Evolutionary conservation across 768 basidiomycete genomes (phyloP).

Genomic region (Suillus tomentosus): DNA sequence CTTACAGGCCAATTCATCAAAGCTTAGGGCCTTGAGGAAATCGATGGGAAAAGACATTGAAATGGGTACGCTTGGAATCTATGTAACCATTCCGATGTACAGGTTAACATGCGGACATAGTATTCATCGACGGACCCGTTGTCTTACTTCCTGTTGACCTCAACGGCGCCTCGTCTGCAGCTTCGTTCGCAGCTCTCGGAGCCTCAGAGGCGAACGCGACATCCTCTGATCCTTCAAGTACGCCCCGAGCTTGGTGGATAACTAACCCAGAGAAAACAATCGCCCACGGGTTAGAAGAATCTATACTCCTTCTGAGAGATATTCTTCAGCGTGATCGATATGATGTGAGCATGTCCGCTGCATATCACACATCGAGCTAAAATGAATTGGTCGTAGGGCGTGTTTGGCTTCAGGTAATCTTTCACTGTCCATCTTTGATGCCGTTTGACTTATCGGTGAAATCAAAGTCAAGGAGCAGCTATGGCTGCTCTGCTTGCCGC

Average conservation of each 20-base stretch:
- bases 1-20: conserved; percentile 6
- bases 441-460: conserved; percentile 12
- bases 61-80: conserved; percentile 45
- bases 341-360: conserved; percentile 49
- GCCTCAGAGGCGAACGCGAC: conserved; percentile 37
- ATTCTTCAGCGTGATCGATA: conserved; percentile 60
- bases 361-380: not conserved
- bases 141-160: conserved; percentile 69
- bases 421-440: not conserved
- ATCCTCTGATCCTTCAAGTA: conserved; percentile 50
- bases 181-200: conserved; percentile 38
- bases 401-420: conserved; percentile 75
- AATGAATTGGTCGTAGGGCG: conserved; percentile 48
- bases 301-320: conserved; percentile 55
- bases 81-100: not conserved
- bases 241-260: conserved; percentile 75
- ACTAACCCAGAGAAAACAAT: conserved; percentile 52
- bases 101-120: conserved; percentile 36
- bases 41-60: conserved; percentile 65
- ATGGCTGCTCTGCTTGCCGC: conserved; percentile 72
- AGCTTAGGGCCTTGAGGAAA: conserved; percentile 77
- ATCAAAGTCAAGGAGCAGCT: conserved; percentile 72
- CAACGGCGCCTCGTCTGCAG: conserved; percentile 25
- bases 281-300: conserved; percentile 58
- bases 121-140: conserved; percentile 73